Conservation (phyloP, 2,329 filamentous ascomycete species). For the Curvularia sp. region DNA sequence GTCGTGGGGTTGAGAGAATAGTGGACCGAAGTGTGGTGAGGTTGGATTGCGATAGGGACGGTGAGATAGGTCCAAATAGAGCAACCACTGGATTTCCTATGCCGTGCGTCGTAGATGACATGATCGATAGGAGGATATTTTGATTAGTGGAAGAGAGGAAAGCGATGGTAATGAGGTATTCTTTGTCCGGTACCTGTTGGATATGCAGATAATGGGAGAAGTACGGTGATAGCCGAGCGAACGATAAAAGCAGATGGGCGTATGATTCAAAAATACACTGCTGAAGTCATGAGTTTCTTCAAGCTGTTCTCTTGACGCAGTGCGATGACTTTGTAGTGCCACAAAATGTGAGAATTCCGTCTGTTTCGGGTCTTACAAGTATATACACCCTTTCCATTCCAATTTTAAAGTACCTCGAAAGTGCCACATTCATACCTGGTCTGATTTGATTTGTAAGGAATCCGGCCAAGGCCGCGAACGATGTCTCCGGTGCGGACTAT, state of each 20-base stretch:
- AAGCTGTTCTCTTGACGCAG: neutral
- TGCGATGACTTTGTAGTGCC: neutral
- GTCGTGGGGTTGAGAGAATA: neutral
- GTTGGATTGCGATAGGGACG: neutral
- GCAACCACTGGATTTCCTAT: neutral
- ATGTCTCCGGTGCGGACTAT: slow-evolving; percentile 1
- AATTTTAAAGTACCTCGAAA: neutral
- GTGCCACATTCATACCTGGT: neutral
- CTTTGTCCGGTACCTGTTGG: neutral
- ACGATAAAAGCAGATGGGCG: neutral
- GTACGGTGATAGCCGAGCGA: neutral
- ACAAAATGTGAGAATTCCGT: neutral
- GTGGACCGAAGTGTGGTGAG: neutral
- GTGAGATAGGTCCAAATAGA: neutral
- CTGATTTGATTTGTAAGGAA: neutral
- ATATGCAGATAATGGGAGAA: neutral
- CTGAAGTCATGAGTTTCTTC: neutral
- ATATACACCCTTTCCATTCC: neutral
- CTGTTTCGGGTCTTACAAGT: neutral
- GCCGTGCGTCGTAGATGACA: neutral
- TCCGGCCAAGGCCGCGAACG: neutral
- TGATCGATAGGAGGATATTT: neutral
- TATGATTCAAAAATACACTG: neutral
- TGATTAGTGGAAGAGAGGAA: neutral
- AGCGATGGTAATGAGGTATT: neutral